These are phyloP conservation scores for Penicillium capsulatum DNA, from an alignment of 2,329 filamentous ascomycete species.

Conservation along the genomic window DNA sequence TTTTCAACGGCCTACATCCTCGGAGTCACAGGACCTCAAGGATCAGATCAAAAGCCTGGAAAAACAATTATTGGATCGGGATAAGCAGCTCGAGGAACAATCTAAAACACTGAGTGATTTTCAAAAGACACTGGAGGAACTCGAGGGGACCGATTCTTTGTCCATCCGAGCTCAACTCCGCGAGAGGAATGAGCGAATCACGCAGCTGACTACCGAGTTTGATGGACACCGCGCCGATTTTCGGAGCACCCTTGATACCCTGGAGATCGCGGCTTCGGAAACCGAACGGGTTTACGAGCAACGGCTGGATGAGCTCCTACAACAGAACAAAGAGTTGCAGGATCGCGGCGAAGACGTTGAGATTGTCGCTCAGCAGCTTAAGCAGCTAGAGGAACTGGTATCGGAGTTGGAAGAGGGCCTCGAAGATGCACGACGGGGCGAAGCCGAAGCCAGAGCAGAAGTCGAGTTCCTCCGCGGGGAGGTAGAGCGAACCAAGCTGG, in stretches of 20 bases:
- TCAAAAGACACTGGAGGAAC: conserved; percentile 79
- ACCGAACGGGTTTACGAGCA: conserved; percentile 88
- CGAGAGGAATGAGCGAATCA: conserved; percentile 97
- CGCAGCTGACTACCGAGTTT: conserved; percentile 87
- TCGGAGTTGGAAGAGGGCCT: conserved; percentile 95
- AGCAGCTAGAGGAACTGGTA: conserved; percentile 91
- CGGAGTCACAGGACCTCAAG: conserved; percentile 47
- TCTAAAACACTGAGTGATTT: conserved; percentile 78
- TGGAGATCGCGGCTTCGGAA: conserved; percentile 92
- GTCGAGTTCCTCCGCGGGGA: conserved; percentile 94
- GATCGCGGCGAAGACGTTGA: conserved; percentile 85
- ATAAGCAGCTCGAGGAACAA: conserved; percentile 85
- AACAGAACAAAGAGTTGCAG: conserved; percentile 77
- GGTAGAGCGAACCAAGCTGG: conserved; percentile 83
- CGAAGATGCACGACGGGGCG: conserved; percentile 87
- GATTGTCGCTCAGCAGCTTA: conserved; percentile 82
- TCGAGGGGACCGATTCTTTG: conserved; percentile 70
- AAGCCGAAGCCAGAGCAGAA: conserved; percentile 91
- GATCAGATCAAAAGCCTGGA: conserved; percentile 71
- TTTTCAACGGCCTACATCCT: conserved; percentile 23
- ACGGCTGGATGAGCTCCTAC: conserved; percentile 58
- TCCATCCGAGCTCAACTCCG: conserved; percentile 77
- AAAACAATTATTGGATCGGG: conserved; percentile 73
- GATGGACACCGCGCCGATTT: conserved; percentile 94
- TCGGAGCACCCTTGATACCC: conserved; percentile 89